phyloP scores from a whole-genome alignment of 768 basidiomycete genomes.

The Tulasnella sp. region DNA sequence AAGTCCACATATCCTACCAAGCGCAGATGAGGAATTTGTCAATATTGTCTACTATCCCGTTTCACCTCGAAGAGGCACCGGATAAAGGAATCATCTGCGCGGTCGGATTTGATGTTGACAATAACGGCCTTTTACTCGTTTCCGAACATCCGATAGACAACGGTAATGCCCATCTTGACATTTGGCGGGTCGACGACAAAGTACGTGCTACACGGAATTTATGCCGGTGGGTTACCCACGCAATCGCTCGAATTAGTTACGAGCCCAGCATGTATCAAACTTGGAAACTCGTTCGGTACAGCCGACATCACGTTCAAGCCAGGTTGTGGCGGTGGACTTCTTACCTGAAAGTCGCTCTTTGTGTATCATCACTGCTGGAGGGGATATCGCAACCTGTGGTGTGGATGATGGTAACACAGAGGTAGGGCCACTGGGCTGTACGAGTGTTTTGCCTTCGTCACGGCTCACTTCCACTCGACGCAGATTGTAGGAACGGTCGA shows the following conservation, averaged over 20 bases:
- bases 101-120: slow-evolving; percentile 50
- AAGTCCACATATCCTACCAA: not conserved
- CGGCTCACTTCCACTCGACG: slow-evolving; percentile 28
- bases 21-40: slow-evolving; percentile 6
- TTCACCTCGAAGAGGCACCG: not conserved
- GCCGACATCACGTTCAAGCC: slow-evolving; percentile 17
- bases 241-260: slow-evolving; percentile 3
- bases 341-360: slow-evolving; percentile 60
- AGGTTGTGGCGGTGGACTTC: slow-evolving; percentile 54
- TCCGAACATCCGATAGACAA: slow-evolving; percentile 40
- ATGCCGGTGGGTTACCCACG: slow-evolving; percentile 13
- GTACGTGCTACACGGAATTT: slow-evolving; percentile 16
- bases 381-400: slow-evolving; percentile 66
- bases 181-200: slow-evolving; percentile 37
- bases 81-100: slow-evolving; percentile 28
- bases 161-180: slow-evolving; percentile 45
- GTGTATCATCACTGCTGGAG: slow-evolving; percentile 54
- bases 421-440: slow-evolving; percentile 14
- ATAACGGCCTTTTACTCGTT: slow-evolving; percentile 44
- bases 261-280: slow-evolving; percentile 22
- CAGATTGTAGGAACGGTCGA: slow-evolving; percentile 85
- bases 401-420: slow-evolving; percentile 26
- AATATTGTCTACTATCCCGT: not conserved
- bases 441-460: slow-evolving; percentile 38
- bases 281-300: slow-evolving; percentile 20